Evolutionary conservation across 176 grass and related monocot genomes (phyloP).

Genomic region (Musa schizocarpa): DNA sequence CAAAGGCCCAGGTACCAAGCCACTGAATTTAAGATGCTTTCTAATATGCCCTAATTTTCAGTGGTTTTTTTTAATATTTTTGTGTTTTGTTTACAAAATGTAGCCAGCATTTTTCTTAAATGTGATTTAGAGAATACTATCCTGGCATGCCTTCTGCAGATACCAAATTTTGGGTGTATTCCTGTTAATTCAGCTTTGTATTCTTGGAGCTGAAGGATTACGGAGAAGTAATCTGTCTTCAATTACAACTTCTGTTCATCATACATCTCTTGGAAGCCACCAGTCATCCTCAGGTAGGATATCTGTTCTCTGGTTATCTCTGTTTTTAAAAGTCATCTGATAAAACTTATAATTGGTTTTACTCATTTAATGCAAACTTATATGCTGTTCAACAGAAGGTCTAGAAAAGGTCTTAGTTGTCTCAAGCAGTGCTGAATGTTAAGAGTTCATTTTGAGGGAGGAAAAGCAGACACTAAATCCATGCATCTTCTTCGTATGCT

Average conservation of each 20-base stretch:
- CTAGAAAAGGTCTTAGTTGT: neutral
- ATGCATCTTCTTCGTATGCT: too few relatives aligned
- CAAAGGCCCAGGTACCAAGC: slow-evolving; percentile 77
- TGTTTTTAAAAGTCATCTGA: neutral
- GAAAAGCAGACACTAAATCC: neutral
- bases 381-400: too few relatives aligned
- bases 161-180: slow-evolving; percentile 97
- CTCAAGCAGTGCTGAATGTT: neutral
- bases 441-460: neutral
- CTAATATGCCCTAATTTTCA: neutral
- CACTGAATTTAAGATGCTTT: neutral
- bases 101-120: neutral
- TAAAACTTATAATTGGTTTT: neutral
- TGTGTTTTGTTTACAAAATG: neutral
- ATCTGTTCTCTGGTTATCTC: slow-evolving; percentile 10
- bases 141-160: slow-evolving; percentile 33
- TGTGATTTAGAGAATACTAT: neutral
- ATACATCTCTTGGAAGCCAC: slow-evolving; percentile 49
- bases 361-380: too few relatives aligned
- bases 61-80: neutral
- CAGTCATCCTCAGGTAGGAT: slow-evolving; percentile 43
- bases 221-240: slow-evolving; percentile 83
- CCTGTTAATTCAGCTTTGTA: slow-evolving; percentile 86
- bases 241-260: slow-evolving; percentile 76
- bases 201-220: slow-evolving; percentile 85